Evolutionary conservation across 108 stramenopile genomes (phyloP).

Genomic region (Bacterosira constricta): DNA sequence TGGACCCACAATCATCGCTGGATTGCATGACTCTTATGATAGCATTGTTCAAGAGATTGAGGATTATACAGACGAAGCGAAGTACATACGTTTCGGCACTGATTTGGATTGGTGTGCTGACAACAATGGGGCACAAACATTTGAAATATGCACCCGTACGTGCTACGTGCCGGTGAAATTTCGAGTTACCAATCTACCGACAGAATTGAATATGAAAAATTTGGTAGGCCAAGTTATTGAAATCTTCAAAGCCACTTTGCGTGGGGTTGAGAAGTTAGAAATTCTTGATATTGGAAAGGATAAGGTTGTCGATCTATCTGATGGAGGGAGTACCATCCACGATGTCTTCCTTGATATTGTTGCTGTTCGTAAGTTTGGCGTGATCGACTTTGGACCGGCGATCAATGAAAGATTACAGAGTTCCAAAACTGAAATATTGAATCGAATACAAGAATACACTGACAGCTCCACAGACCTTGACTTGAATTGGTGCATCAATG

Average conservation of each 20-base stretch:
- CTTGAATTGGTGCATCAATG: neutral
- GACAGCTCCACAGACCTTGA: neutral
- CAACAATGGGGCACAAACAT: neutral
- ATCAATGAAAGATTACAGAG: neutral
- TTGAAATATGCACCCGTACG: neutral
- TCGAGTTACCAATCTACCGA: neutral
- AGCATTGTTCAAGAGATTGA: neutral
- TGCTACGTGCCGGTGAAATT: neutral
- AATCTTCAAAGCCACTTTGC: neutral
- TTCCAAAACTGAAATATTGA: neutral
- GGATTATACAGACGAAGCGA: neutral
- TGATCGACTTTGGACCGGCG: neutral
- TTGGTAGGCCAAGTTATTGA: neutral
- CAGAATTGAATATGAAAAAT: neutral
- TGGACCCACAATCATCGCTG: neutral
- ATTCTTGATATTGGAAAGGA: neutral
- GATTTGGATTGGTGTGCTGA: neutral
- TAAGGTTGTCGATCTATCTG: neutral
- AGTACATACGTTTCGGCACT: neutral
- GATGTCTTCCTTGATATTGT: neutral
- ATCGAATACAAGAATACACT: neutral
- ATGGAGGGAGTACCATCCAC: neutral
- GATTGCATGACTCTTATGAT: neutral
- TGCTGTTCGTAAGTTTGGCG: neutral
- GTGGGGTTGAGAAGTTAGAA: neutral